Conservation (phyloP, 257 asterid genomes). For the Ligustrum vulgare region DNA sequence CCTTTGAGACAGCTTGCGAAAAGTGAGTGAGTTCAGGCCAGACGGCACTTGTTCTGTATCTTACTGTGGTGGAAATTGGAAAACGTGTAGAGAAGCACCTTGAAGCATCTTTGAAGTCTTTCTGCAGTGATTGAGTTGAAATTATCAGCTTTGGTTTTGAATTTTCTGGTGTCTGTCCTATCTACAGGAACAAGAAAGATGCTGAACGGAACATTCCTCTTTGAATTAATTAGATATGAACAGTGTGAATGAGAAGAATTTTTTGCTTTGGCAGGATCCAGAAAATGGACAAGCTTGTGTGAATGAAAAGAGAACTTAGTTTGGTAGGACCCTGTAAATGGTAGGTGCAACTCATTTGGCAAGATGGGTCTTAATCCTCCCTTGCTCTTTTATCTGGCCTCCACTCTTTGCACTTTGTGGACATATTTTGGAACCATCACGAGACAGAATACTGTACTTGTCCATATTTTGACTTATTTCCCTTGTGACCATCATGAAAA, state of each 20-base stretch:
- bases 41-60: not conserved
- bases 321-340: conserved; percentile 35
- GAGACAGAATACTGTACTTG: not conserved
- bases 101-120: conserved; percentile 19
- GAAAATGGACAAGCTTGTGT: not conserved
- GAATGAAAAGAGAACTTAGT: conserved; percentile 26
- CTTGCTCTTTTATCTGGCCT: conserved; percentile 19
- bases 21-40: not conserved
- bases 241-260: conserved; percentile 1
- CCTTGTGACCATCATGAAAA: not conserved
- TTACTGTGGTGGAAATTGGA: not conserved
- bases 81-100: not conserved
- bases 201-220: conserved; percentile 15
- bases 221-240: conserved; percentile 15
- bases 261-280: not conserved
- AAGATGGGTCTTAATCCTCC: conserved; percentile 40
- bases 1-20: not conserved
- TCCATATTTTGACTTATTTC: not conserved
- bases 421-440: not conserved
- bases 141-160: conserved; percentile 19
- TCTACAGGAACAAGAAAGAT: conserved; percentile 23
- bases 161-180: conserved; percentile 24
- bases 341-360: conserved; percentile 35
- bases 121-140: conserved; percentile 31
- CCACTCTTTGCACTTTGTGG: conserved; percentile 28